Conservation (phyloP, 192 early-diverging fungal species). For the Podila epicladia region DNA sequence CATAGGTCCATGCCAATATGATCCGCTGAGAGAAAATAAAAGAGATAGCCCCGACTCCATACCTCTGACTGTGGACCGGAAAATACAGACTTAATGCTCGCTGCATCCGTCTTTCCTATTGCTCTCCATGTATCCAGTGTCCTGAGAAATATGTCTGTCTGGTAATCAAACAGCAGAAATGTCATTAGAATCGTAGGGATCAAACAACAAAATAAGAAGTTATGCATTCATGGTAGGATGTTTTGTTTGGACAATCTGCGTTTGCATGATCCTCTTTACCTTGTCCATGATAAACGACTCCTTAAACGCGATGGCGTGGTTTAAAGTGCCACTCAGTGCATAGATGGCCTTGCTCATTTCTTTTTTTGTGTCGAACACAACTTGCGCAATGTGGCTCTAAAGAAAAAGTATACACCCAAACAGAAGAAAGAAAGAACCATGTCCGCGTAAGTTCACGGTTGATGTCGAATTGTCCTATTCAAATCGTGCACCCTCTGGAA, state of each 20-base stretch:
- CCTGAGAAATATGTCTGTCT: slow-evolving; percentile 35
- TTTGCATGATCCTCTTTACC: slow-evolving; percentile 11
- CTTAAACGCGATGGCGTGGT: slow-evolving; percentile 38
- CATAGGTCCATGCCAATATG: not conserved
- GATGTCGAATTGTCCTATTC: too few species aligned
- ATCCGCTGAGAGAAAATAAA: not conserved
- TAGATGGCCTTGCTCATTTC: slow-evolving; percentile 41
- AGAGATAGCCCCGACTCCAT: not conserved
- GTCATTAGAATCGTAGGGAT: not conserved
- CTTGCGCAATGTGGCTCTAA: slow-evolving; percentile 8
- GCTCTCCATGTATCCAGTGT: slow-evolving; percentile 17
- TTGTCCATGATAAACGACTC: slow-evolving; percentile 35
- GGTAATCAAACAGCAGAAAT: not conserved
- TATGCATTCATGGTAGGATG: not conserved
- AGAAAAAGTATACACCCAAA: not conserved
- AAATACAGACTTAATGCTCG: slow-evolving; percentile 11
- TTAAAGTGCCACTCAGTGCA: slow-evolving; percentile 32
- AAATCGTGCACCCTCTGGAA: too few species aligned
- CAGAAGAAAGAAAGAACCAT: not conserved
- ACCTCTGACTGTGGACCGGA: slow-evolving; percentile 20
- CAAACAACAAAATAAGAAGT: not conserved
- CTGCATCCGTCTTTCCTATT: slow-evolving; percentile 9
- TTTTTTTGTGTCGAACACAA: slow-evolving; percentile 34
- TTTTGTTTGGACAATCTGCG: not conserved
- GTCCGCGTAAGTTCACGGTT: not conserved